A percentile compares a stretch with the other conserved stretches of the same genome.
Conservation (phyloP, 1,139 yeast genomes). For the Pichia sp. region DNA sequence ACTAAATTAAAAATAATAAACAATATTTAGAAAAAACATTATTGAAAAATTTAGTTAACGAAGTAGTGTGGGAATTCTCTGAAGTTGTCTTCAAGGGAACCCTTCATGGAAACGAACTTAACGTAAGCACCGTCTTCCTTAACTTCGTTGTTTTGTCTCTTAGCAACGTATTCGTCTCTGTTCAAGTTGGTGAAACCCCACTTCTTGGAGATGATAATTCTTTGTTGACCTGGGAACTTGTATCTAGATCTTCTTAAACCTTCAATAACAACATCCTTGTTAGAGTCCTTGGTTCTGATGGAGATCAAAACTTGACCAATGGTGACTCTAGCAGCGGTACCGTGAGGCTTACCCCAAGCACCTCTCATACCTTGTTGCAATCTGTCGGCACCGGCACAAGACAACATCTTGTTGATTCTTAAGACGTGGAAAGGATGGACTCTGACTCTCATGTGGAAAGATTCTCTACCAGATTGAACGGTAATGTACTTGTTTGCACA, state of each 20-base stretch:
- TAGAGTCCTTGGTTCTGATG: conserved; percentile 96
- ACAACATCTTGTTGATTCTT: conserved; percentile 99
- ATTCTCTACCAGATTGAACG: conserved; percentile 96
- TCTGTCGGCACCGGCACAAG: conserved; percentile 99
- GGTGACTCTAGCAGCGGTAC: conserved; percentile 98
- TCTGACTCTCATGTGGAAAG: conserved; percentile 99
- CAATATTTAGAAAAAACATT: background rate
- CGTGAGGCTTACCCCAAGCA: conserved; percentile 99
- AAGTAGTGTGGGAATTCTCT: conserved; percentile 92
- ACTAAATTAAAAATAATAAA: background rate
- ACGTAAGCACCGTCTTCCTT: conserved; percentile 99
- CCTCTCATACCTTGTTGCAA: conserved; percentile 99
- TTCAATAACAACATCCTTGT: conserved; percentile 96
- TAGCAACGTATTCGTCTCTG: conserved; percentile 94
- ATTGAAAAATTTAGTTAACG: conserved; percentile 32
- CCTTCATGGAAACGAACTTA: conserved; percentile 96
- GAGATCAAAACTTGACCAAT: conserved; percentile 99
- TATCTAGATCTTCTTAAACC: conserved; percentile 99
- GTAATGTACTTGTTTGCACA: conserved; percentile 99
- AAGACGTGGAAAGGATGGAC: conserved; percentile 99
- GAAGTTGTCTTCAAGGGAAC: conserved; percentile 89
- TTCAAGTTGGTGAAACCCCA: conserved; percentile 99
- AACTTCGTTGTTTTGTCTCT: conserved; percentile 96
- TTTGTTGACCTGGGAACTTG: conserved; percentile 99
- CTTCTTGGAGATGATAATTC: conserved; percentile 97